Evolutionary conservation across 176 grass and related monocot genomes (phyloP).

Genomic region (Echinochloa phyllopogon): DNA sequence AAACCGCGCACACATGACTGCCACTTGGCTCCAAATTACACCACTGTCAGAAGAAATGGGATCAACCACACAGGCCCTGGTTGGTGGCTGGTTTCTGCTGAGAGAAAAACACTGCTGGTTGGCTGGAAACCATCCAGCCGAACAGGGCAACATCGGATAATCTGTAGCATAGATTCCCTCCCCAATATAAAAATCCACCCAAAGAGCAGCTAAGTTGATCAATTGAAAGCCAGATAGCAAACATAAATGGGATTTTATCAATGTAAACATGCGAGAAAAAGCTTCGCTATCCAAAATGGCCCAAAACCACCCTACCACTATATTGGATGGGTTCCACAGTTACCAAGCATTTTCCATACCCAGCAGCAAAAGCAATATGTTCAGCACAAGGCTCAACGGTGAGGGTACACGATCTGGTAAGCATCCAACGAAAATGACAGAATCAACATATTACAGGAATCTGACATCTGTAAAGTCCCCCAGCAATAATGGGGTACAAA

Average conservation of each 20-base stretch:
- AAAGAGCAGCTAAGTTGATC: background rate
- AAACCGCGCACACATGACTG: background rate
- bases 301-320: background rate
- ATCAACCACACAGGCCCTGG: background rate
- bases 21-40: background rate
- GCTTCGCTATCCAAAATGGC: background rate
- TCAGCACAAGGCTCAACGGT: background rate
- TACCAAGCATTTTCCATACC: background rate
- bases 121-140: too few relatives aligned
- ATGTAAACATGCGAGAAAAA: background rate
- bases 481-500: background rate
- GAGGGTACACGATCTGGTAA: background rate
- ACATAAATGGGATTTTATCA: background rate
- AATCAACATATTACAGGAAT: background rate
- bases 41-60: too few relatives aligned
- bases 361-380: background rate
- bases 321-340: background rate
- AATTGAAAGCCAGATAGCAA: background rate
- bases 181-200: background rate
- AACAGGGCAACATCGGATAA: too few relatives aligned
- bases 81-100: too few relatives aligned
- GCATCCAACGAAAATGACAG: background rate
- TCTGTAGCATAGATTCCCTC: background rate
- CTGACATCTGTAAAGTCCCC: background rate
- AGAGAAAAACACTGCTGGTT: too few relatives aligned